phyloP scores from a whole-genome alignment of 169 alveolate genomes.

The Cystoisospora suis region DNA sequence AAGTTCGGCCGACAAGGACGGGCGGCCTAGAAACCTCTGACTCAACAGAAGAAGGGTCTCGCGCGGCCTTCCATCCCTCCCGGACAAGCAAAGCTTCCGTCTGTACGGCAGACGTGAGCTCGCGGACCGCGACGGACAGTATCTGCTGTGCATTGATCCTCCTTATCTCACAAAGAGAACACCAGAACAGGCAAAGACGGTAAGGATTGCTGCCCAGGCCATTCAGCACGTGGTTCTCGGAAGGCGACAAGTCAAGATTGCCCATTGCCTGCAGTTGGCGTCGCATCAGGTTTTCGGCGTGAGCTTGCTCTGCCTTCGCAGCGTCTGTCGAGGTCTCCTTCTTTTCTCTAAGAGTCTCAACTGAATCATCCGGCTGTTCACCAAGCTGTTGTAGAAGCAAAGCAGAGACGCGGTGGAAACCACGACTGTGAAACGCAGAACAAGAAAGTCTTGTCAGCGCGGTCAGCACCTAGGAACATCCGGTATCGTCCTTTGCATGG shows the following conservation, averaged over 20 bases:
- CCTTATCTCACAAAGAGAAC: neutral
- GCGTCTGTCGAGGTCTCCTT: neutral
- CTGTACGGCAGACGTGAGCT: neutral
- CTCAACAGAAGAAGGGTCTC: neutral
- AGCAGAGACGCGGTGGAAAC: neutral
- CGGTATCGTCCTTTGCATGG: too few species aligned
- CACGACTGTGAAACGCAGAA: neutral
- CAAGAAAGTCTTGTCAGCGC: neutral
- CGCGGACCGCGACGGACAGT: neutral
- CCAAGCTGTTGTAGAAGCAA: neutral
- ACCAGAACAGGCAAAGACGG: conserved; percentile 24
- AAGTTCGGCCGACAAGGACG: neutral
- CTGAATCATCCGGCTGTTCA: neutral
- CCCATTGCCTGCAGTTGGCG: conserved; percentile 33
- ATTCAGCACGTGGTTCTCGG: neutral
- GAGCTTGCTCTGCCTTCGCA: conserved; percentile 21
- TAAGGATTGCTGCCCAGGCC: neutral
- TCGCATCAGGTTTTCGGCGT: neutral
- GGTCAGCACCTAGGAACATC: too few species aligned
- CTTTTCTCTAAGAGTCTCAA: neutral
- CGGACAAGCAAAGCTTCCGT: neutral
- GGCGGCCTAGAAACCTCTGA: neutral
- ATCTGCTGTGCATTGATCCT: neutral
- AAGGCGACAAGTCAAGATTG: conserved; percentile 1
- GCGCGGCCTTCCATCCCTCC: neutral